Conservation (phyloP, 257 asterid species). For the Solanum appendiculatum region DNA sequence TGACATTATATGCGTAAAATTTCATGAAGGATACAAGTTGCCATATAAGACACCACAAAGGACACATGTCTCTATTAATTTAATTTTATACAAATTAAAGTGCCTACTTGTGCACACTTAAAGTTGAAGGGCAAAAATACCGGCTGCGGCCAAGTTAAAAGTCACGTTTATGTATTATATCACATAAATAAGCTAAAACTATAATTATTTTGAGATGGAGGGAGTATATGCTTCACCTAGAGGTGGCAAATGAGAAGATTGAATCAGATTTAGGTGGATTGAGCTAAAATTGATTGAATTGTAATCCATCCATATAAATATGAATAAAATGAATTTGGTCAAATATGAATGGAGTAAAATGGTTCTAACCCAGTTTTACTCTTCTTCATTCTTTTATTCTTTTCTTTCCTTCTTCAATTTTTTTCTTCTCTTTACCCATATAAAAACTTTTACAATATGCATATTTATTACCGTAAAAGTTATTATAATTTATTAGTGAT, state of each 20-base stretch:
- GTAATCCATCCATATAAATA: not conserved
- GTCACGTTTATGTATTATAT: not conserved
- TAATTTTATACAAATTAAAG: too few species aligned
- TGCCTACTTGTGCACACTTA: not conserved
- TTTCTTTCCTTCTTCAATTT: not conserved
- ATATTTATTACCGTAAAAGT: too few species aligned
- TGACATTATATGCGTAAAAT: too few species aligned
- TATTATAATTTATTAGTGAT: not conserved
- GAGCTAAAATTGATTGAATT: not conserved
- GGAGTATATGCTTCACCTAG: not conserved
- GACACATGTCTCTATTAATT: not conserved
- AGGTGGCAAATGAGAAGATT: not conserved
- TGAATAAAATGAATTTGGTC: too few species aligned
- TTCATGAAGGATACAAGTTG: not conserved
- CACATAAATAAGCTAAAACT: too few species aligned
- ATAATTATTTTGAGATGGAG: accelerated
- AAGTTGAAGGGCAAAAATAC: not conserved
- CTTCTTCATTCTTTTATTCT: not conserved
- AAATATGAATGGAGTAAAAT: too few species aligned
- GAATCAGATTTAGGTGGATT: not conserved
- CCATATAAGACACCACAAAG: too few species aligned
- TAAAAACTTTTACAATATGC: accelerated
- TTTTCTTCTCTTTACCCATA: not conserved
- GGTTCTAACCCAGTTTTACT: not conserved
- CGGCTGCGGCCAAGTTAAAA: too few species aligned